phyloP scores from a whole-genome alignment of 352 stramenopile species.

The Phytophthora syringae region DNA sequence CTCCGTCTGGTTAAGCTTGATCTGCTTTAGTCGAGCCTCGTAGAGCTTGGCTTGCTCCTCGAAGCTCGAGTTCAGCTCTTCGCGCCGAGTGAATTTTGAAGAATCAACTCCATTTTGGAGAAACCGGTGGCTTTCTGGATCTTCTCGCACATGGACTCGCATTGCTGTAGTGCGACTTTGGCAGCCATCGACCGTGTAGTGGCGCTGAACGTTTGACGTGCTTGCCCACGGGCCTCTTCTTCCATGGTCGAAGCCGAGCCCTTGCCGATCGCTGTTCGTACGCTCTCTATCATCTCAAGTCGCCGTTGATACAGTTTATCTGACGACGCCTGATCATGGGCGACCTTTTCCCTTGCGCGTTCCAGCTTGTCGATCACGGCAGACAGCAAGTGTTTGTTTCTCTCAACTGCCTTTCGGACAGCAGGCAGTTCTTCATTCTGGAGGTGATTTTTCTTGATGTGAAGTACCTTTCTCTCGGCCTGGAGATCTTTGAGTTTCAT shows the following conservation, averaged over 20 bases:
- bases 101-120: constrained; percentile 77
- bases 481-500: constrained; percentile 75
- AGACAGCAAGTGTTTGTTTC: constrained; percentile 70
- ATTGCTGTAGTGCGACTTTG: constrained; percentile 82
- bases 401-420: constrained; percentile 54
- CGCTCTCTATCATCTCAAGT: constrained; percentile 77
- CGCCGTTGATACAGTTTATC: constrained; percentile 75
- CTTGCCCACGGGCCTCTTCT: constrained; percentile 27
- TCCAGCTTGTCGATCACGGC: constrained; percentile 76
- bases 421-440: constrained; percentile 62
- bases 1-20: constrained; percentile 74
- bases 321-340: constrained; percentile 67
- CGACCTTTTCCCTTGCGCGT: constrained; percentile 61
- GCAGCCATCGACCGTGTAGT: constrained; percentile 64
- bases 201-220: constrained; percentile 39
- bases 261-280: constrained; percentile 41
- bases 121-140: constrained; percentile 85
- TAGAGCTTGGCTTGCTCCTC: constrained; percentile 87
- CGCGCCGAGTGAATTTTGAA: constrained; percentile 78
- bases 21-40: constrained; percentile 79
- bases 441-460: constrained; percentile 67
- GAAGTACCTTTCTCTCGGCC: constrained; percentile 73
- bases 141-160: constrained; percentile 83
- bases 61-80: constrained; percentile 82
- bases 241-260: constrained; percentile 23